phyloP scores from a whole-genome alignment of 1,284 basidiomycete genomes.

The Anthracocystis setariae region DNA sequence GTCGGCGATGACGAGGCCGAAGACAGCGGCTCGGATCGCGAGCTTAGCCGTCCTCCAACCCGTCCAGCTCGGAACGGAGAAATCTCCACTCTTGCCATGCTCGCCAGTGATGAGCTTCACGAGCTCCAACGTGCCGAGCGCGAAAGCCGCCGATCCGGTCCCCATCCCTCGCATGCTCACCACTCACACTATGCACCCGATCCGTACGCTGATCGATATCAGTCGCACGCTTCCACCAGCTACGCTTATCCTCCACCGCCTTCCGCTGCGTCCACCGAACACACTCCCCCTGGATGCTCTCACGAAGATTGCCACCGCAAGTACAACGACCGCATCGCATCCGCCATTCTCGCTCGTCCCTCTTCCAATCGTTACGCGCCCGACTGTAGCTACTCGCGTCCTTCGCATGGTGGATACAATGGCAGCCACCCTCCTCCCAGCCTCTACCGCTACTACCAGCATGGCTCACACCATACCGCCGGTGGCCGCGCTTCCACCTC shows the following conservation, averaged over 20 bases:
- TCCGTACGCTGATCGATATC: slow-evolving; percentile 40
- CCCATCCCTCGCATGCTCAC: slow-evolving; percentile 16
- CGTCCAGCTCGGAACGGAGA: slow-evolving; percentile 44
- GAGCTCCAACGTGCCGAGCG: slow-evolving; percentile 61
- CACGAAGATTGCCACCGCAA: slow-evolving; percentile 62
- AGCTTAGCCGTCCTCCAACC: slow-evolving; percentile 15
- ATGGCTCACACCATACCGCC: slow-evolving; percentile 36
- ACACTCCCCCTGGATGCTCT: slow-evolving; percentile 54
- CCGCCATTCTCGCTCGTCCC: slow-evolving; percentile 43
- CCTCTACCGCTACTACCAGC: slow-evolving; percentile 49
- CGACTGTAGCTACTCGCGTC: slow-evolving; percentile 33
- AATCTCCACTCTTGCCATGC: slow-evolving; percentile 65
- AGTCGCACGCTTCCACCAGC: slow-evolving; percentile 23
- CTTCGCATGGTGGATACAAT: slow-evolving; percentile 35
- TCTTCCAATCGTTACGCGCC: slow-evolving; percentile 27
- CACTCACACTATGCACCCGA: slow-evolving; percentile 33
- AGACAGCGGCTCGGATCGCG: slow-evolving; percentile 57
- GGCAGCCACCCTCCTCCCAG: slow-evolving; percentile 47
- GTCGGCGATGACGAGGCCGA: slow-evolving; percentile 50
- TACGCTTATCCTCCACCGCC: slow-evolving; percentile 20
- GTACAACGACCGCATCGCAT: slow-evolving; percentile 59
- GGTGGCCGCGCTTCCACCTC: slow-evolving; percentile 55
- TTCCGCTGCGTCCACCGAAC: slow-evolving; percentile 14
- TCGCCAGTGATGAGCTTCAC: slow-evolving; percentile 64
- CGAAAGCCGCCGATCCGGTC: slow-evolving; percentile 41